Base-by-base conservation (phyloP, 2,329 filamentous ascomycete species). In the Neofusicoccum laricinum region DNA sequence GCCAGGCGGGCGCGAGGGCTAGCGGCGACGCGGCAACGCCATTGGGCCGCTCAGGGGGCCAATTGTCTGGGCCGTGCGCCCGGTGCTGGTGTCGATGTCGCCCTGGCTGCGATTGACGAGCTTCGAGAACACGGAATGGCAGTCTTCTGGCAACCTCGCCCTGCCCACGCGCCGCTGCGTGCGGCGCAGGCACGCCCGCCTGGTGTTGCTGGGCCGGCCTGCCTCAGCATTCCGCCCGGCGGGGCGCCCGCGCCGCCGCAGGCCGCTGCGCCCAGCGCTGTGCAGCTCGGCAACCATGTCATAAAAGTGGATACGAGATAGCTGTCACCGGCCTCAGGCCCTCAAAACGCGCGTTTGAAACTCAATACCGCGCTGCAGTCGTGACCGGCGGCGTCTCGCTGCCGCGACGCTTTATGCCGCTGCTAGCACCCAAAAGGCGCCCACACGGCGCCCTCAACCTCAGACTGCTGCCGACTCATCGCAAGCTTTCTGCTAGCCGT, bases 301-400 rank as follows among this genome's bases (percentile, higher is more conserved):
- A 61, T 61, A 61, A 50, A 61, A 61, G 58, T 50, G 58, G 58
- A 30, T 50, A 40, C 58, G 34, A 34, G 58, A 59, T 59, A 59
- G 55, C 55, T 59, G 55, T 46, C 55, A 59, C 46, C 55, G 49
- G 55, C 55, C 55, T 59, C 40, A 59, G 55, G 55, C 55, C 41
- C 41, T 59, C 41, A 59, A 59, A 59, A 59, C 55, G 55, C 55
- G 55, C 55, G 55, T 49, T 61, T 61, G 58, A 41, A 61, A 50
- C 58, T 61, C 45, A 61, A 41, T 50, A 17, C 40, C 55, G 40
- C 19, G 55, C 53, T 25, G 40, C 12, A 43, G 34, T 34, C 40
- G 21, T 58, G 55, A 34, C 55, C 55, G 30, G 41, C 55, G 55
- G 38, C 53, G 53, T 58, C 53, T 58, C 53, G 53, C 53, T 51